Percentiles rank a stretch among this genome's conserved stretches.
Evolutionary conservation across 306 rosid species (phyloP).

Genomic region (Arachis stenosperma): DNA sequence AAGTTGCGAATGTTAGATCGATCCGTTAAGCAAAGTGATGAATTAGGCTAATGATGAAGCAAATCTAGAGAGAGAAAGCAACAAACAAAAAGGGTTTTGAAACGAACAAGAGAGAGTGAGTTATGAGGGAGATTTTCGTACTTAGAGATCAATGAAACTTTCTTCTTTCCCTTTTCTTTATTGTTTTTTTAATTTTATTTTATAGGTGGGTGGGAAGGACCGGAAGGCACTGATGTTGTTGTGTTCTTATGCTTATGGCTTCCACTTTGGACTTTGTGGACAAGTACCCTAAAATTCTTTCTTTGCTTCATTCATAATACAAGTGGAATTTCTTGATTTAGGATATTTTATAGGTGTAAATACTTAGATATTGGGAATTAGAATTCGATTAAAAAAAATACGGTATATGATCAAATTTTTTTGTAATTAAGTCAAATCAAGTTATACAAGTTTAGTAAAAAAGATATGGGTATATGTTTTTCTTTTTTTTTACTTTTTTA

Average conservation of each 20-base stretch:
- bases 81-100: slow-evolving; percentile 36
- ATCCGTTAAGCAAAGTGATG: slow-evolving; percentile 44
- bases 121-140: slow-evolving; percentile 30
- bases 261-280: slow-evolving; percentile 21
- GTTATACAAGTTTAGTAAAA: no score
- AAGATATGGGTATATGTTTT: no score
- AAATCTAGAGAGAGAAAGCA: slow-evolving; percentile 53
- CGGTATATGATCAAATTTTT: no score
- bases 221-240: neutral
- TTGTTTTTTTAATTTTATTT: slow-evolving; percentile 24
- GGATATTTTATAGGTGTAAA: neutral
- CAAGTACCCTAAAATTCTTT: slow-evolving; percentile 7
- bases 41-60: slow-evolving; percentile 40
- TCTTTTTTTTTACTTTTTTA: no score
- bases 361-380: no score
- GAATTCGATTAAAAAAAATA: no score
- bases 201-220: slow-evolving; percentile 46
- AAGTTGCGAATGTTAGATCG: slow-evolving; percentile 62
- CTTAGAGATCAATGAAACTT: neutral
- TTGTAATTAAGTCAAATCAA: no score
- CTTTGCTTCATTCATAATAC: neutral
- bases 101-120: neutral
- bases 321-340: slow-evolving; percentile 1
- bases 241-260: slow-evolving; percentile 5
- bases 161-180: slow-evolving; percentile 15